Base-by-base conservation (phyloP, 208 protist species). In the Leishmania tarentolae region DNA sequence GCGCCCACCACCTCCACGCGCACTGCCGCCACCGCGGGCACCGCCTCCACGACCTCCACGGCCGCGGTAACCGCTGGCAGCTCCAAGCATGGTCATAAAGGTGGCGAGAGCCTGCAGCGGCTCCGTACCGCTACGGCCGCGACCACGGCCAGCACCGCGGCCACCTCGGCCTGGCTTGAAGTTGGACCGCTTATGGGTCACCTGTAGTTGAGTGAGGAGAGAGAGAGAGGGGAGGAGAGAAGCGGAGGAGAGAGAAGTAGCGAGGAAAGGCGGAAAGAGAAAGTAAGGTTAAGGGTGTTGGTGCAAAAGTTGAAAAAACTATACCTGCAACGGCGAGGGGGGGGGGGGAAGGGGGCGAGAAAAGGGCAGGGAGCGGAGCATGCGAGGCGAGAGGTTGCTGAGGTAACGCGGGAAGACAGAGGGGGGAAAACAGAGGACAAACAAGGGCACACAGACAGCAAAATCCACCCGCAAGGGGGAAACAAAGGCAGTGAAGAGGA, bases 171-270 rank as follows among this genome's bases (percentile, higher is more conserved):
- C 88, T 1, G 90, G 85, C 52, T 90, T 86, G 52, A 91, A 93
- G 70, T 91, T 83, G n/a, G 92, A 96, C 19, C 88, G 87, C 76
- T 96, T 96, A 65, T 91, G 92, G 31, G 89, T 91, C 31, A 96
- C 92, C 92, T 96, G 57, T 75, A 80, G 24, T 40, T 42, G 61
- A 13, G n/a, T n/a, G 63, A 46, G 75, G 37, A 42, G 44, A 74
- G 66, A 83, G 57, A 56, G 65, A 70, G 24, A 24, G 35, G n/a
- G 47, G 44, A 44, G 37, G 28, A 42, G 65, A 56, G 47, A 84
- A 71, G 57, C 2, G 15, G 53, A 73, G 70, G 61, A 76, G 13
- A 76, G 37, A 80, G 8, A 65, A 50, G 75, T 61, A 81, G 31
- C 75, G 24, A 71, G 52, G 66, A 72, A 50, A 40, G 46, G 31